Percentiles rank a stretch among this genome's conserved stretches.
Evolutionary conservation across 371 early-diverging fungal genomes (phyloP).

Genomic region (Mucor saturninus): DNA sequence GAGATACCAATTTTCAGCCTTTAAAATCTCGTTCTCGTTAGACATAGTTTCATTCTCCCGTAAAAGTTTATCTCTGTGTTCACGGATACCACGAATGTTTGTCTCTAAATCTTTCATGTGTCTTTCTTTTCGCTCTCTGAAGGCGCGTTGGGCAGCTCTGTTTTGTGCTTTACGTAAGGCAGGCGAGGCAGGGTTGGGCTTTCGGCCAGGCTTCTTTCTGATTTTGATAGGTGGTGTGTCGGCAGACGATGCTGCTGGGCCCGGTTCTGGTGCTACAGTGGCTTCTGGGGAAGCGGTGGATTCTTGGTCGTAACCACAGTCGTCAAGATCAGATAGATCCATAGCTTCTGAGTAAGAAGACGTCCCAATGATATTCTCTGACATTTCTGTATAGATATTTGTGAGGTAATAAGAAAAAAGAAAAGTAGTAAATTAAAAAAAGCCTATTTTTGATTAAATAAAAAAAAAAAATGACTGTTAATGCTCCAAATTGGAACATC

Average conservation of each 20-base stretch:
- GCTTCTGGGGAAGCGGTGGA: constrained; percentile 50
- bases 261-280: not conserved
- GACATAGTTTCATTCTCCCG: constrained; percentile 48
- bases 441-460: not conserved
- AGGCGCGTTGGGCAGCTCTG: constrained; percentile 81
- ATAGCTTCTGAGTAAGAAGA: constrained; percentile 30
- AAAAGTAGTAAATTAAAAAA: constrained; percentile 1
- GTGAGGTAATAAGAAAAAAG: not conserved
- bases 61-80: constrained; percentile 50
- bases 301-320: constrained; percentile 14
- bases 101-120: constrained; percentile 68
- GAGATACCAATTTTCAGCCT: constrained; percentile 61
- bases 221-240: constrained; percentile 35
- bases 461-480: not conserved
- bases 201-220: constrained; percentile 81
- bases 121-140: constrained; percentile 79
- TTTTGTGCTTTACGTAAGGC: constrained; percentile 80
- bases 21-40: constrained; percentile 48
- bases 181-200: constrained; percentile 74
- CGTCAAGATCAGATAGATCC: constrained; percentile 28
- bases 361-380: constrained; percentile 20
- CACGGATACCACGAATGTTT: constrained; percentile 60
- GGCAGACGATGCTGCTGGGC: constrained; percentile 4
- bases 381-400: constrained; percentile 11
- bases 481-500: too few relatives aligned